Conservation (phyloP, 2,329 filamentous ascomycete species). For the Penicillium sp. region DNA sequence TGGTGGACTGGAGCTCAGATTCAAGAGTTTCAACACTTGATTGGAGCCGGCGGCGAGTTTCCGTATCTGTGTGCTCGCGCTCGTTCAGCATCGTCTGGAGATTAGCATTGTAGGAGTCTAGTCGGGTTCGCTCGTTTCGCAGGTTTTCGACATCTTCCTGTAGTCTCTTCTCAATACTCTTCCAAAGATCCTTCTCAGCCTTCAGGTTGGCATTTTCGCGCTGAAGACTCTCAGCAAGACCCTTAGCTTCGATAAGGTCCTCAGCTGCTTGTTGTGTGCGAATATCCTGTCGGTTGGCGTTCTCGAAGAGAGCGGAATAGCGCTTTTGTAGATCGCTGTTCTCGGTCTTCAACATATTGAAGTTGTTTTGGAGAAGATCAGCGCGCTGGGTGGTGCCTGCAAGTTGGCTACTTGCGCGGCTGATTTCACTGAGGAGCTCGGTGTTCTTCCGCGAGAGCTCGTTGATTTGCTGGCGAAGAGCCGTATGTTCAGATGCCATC, state of each 20-base stretch:
- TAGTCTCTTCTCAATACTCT: constrained; percentile 82
- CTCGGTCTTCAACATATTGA: constrained; percentile 73
- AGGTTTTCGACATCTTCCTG: constrained; percentile 82
- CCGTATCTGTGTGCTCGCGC: constrained; percentile 75
- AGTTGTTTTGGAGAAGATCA: constrained; percentile 85
- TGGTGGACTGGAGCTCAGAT: constrained; percentile 68
- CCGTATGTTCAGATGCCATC: constrained; percentile 70
- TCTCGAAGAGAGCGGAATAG: constrained; percentile 69
- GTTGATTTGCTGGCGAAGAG: constrained; percentile 79
- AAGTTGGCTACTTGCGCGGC: constrained; percentile 73
- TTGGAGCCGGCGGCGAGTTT: constrained; percentile 74
- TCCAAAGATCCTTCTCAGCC: constrained; percentile 91
- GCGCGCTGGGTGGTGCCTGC: constrained; percentile 76
- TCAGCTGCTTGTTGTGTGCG: constrained; percentile 87
- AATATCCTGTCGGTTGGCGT: constrained; percentile 82
- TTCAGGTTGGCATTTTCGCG: constrained; percentile 90
- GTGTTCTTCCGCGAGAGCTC: constrained; percentile 76
- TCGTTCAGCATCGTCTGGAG: constrained; percentile 90
- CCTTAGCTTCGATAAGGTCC: constrained; percentile 81
- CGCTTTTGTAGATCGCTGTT: constrained; percentile 83
- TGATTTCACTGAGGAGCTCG: constrained; percentile 73
- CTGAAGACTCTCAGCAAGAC: constrained; percentile 76
- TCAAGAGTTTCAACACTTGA: constrained; percentile 72
- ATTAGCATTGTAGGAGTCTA: constrained; percentile 76
- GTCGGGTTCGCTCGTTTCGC: constrained; percentile 73